These are phyloP conservation scores for Dothidotthia symphoricarpi DNA, from an alignment of 2,329 filamentous ascomycete genomes.

Conservation along the genomic window DNA sequence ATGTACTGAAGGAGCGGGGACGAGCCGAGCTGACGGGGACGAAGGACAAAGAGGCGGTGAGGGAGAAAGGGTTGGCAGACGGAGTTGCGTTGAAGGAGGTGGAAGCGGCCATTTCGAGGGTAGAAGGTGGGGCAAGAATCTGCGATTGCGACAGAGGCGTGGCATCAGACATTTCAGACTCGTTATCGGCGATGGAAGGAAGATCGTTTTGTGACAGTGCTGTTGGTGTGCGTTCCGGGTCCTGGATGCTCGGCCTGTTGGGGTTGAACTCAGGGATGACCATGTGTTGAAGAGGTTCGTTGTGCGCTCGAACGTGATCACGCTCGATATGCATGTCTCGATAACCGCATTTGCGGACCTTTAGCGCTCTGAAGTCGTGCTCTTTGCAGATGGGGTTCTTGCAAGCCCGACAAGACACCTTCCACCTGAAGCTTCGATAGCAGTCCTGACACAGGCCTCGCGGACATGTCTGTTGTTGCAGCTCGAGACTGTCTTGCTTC, in stretches of 20 bases:
- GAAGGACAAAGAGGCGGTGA: constrained; percentile 26
- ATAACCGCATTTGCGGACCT: constrained; percentile 58
- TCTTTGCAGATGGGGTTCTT: constrained; percentile 59
- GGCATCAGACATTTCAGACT: constrained; percentile 27
- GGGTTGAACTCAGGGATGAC: constrained; percentile 42
- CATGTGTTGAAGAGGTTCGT: constrained; percentile 32
- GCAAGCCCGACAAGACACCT: constrained; percentile 58
- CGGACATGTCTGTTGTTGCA: constrained; percentile 50
- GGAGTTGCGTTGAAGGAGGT: constrained; percentile 27
- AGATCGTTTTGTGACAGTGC: constrained; percentile 23
- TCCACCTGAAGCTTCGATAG: constrained; percentile 59
- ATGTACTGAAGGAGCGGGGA: constrained; percentile 40
- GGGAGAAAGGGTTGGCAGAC: constrained; percentile 24
- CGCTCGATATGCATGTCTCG: constrained; percentile 54
- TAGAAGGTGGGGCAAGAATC: constrained; percentile 26
- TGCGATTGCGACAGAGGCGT: constrained; percentile 39
- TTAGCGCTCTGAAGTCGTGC: constrained; percentile 58
- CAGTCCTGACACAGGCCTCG: constrained; percentile 59
- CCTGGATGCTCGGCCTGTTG: constrained; percentile 21
- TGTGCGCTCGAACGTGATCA: constrained; percentile 40
- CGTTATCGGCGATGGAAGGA: constrained; percentile 24
- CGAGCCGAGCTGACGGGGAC: constrained; percentile 37
- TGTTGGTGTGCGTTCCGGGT: constrained; percentile 26
- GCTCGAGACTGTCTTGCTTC: constrained; percentile 44
- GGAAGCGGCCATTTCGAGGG: constrained; percentile 32